Percentiles rank a stretch among this genome's conserved stretches.
Conservation (phyloP, 2,329 filamentous ascomycete genomes). For the Colletotrichum neosansevieriae region DNA sequence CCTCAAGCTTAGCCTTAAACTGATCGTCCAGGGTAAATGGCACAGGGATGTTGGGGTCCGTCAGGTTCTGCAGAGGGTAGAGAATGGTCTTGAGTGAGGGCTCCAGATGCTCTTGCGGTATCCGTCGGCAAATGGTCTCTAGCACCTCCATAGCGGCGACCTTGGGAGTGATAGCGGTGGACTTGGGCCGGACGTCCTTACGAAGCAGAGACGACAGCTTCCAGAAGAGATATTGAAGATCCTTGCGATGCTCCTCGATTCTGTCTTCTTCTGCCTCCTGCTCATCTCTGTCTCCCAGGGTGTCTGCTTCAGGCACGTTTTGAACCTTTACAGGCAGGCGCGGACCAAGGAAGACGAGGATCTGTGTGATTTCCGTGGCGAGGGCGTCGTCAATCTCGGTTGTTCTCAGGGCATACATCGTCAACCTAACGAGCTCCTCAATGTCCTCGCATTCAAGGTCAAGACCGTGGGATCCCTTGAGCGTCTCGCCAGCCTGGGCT, state of each 20-base stretch:
- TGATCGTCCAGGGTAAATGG: slow-evolving; percentile 78
- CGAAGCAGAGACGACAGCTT: slow-evolving; percentile 84
- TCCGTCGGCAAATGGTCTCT: slow-evolving; percentile 73
- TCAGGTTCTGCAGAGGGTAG: slow-evolving; percentile 81
- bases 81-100: slow-evolving; percentile 73
- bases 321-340: slow-evolving; percentile 54
- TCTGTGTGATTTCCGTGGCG: slow-evolving; percentile 82
- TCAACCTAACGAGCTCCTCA: slow-evolving; percentile 65
- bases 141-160: slow-evolving; percentile 81
- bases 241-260: slow-evolving; percentile 46
- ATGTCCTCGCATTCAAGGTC: slow-evolving; percentile 74
- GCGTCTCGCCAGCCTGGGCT: slow-evolving; percentile 65
- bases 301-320: slow-evolving; percentile 53
- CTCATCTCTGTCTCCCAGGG: slow-evolving; percentile 57
- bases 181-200: slow-evolving; percentile 75
- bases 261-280: slow-evolving; percentile 52
- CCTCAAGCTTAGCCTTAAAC: slow-evolving; percentile 78
- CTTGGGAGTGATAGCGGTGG: slow-evolving; percentile 77
- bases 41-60: slow-evolving; percentile 79
- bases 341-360: slow-evolving; percentile 83
- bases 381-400: slow-evolving; percentile 78
- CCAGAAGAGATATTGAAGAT: slow-evolving; percentile 80
- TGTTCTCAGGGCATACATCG: slow-evolving; percentile 68
- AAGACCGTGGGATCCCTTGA: slow-evolving; percentile 79
- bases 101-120: slow-evolving; percentile 67